A percentile compares a stretch with the other conserved stretches of the same genome.
These are phyloP conservation scores for Euptelea pleiosperma DNA, from an alignment of 164 flowering plant genomes.

Conservation along the genomic window DNA sequence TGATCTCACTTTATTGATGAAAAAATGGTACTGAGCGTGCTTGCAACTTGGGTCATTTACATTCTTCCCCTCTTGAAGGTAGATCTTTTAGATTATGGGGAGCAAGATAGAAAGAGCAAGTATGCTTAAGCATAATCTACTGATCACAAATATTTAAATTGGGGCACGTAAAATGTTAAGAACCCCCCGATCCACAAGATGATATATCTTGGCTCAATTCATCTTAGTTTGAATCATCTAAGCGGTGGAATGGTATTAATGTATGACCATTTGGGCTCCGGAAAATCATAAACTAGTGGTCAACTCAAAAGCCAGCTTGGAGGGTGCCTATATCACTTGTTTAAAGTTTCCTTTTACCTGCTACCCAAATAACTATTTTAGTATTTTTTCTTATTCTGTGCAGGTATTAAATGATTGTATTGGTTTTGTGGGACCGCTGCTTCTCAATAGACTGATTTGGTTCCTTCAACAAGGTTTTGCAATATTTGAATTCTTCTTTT, in stretches of 20 bases:
- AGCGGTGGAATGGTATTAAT: not conserved
- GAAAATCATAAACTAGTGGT: too few relatives aligned
- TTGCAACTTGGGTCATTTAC: too few relatives aligned
- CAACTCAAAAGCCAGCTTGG: too few relatives aligned
- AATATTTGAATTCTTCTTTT: not conserved
- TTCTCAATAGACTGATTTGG: constrained; percentile 69
- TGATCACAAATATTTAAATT: not conserved
- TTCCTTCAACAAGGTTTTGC: constrained; percentile 66
- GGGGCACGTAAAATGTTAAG: not conserved
- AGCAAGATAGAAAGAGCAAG: not conserved
- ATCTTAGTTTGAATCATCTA: not conserved
- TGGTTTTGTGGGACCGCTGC: constrained; percentile 77
- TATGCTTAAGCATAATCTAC: not conserved
- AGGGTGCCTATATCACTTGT: too few relatives aligned
- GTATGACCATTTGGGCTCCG: not conserved
- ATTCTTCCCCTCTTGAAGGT: not conserved
- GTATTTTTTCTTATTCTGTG: constrained; percentile 11
- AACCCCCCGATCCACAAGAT: not conserved
- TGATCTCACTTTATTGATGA: too few relatives aligned
- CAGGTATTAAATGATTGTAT: constrained; percentile 80
- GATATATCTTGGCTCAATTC: not conserved
- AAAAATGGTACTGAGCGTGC: too few relatives aligned
- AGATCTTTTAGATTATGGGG: not conserved
- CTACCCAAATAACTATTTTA: not conserved
- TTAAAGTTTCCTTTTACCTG: not conserved